Conservation (phyloP, 306 rosid genomes). For the Sophora flavescens region DNA sequence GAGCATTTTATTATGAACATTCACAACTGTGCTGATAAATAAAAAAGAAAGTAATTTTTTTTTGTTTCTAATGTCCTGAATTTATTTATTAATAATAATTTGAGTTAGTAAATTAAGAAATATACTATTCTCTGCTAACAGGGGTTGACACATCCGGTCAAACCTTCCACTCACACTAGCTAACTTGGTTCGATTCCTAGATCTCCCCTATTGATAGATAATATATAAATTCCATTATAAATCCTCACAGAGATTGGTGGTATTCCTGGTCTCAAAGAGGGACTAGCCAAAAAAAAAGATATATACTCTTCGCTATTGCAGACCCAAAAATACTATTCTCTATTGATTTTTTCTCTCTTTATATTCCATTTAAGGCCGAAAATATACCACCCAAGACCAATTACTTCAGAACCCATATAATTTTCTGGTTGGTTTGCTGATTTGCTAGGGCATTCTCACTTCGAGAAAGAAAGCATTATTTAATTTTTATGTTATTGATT, state of each 20-base stretch:
- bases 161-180: no score
- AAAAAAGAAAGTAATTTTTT: background rate
- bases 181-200: no score
- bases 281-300: no score
- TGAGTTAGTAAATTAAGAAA: background rate
- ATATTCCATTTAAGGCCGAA: background rate
- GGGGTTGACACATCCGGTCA: no score
- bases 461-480: background rate
- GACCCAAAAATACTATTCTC: background rate
- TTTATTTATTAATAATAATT: background rate
- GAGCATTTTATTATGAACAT: background rate
- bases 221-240: no score
- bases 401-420: background rate
- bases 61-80: background rate
- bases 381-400: background rate
- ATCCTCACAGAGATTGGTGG: no score
- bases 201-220: no score
- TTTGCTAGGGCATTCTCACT: background rate
- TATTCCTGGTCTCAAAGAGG: no score
- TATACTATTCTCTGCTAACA: no score
- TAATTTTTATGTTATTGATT: background rate
- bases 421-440: background rate
- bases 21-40: background rate
- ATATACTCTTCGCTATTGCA: no score
- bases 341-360: background rate